Percentiles rank a stretch among this genome's conserved stretches.
phyloP scores from a whole-genome alignment of 2,329 filamentous ascomycete species.

The Exophiala bonariae region DNA sequence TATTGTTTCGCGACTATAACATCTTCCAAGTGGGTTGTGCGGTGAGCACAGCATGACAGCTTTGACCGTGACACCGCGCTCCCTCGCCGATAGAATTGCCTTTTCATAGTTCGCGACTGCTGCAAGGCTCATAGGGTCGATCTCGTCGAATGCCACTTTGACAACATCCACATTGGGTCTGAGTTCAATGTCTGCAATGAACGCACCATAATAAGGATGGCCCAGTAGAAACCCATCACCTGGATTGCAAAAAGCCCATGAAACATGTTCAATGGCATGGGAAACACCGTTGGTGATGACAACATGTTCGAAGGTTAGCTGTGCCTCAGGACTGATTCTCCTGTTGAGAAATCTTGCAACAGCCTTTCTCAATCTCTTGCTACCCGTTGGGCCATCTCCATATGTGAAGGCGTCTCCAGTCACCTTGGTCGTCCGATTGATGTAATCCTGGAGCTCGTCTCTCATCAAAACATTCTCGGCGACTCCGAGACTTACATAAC shows the following conservation, averaged over 20 bases:
- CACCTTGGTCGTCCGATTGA: slow-evolving; percentile 40
- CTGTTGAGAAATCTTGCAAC: slow-evolving; percentile 36
- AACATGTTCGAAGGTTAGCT: slow-evolving; percentile 32
- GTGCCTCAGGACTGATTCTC: slow-evolving; percentile 31
- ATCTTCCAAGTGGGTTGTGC: slow-evolving; percentile 54
- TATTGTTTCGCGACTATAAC: slow-evolving; percentile 44
- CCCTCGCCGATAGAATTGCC: slow-evolving; percentile 38
- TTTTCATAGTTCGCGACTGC: slow-evolving; percentile 49
- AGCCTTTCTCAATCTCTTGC: slow-evolving; percentile 27
- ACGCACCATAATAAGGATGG: slow-evolving; percentile 47
- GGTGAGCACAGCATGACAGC: slow-evolving; percentile 54
- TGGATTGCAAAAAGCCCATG: slow-evolving; percentile 34
- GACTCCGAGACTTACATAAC: slow-evolving; percentile 53
- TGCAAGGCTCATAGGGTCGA: slow-evolving; percentile 45
- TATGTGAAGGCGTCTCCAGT: slow-evolving; percentile 35
- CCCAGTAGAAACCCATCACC: slow-evolving; percentile 39
- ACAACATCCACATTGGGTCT: slow-evolving; percentile 46
- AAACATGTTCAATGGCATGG: slow-evolving; percentile 36
- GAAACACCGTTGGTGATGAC: slow-evolving; percentile 38
- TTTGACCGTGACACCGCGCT: slow-evolving; percentile 42
- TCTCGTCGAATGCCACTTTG: slow-evolving; percentile 44
- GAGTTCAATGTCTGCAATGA: slow-evolving; percentile 46
- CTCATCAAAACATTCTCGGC: slow-evolving; percentile 58
- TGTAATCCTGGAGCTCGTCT: slow-evolving; percentile 41
- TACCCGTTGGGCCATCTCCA: slow-evolving; percentile 37